Base-by-base conservation (phyloP, 768 basidiomycete species). In the Tubosaeta brunneosetosa region DNA sequence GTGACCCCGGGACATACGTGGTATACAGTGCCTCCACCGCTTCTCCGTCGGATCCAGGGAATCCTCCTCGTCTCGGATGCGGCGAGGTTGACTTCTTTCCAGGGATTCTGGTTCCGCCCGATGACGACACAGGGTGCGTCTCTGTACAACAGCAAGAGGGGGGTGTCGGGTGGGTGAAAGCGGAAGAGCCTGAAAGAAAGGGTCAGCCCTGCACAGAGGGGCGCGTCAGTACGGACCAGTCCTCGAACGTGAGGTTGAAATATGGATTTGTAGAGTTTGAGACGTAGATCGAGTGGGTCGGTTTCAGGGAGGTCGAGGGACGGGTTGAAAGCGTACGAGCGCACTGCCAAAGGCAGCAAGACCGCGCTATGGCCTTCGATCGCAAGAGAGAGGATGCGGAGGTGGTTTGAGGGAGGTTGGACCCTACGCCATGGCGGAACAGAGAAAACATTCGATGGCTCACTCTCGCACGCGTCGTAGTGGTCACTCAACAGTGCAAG, bases 31-130 rank as follows among this genome's bases (percentile, higher is more conserved):
- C 95, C 95, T 14, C 95, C 95, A 8, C 95, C 97, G 59, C 92
- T 94, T 50, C 88, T 77, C 50, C 95, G 76, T 37, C 95, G 77
- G 31, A 98, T 78, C 63, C 91, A 88, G 0, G 90, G 90, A 16
- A 93, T 77, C 4, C 73, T 75, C 55, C 74, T 67, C 40, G 67
- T 51, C 11, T 71, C 68, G 6, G 93, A 74, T 1, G 80, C 76
- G 6, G 65, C 55, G 45, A 94, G 78, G 61, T 95, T 94, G 59
- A 94, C 84, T 64, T 99, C 95, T 66, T 92, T 97, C 95, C 95
- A 98, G 14, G 94, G 95, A 60, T 97, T 97, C 74, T 99, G 97
- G 66, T 97, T 94, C 48, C 95, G 76, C 0, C 95, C 95, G 50
- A 98, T 91, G 49, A 99, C 79, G 16, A 98, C 91, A 62, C 93